These are phyloP conservation scores for Suillus alpinus DNA, from an alignment of 768 basidiomycete genomes.

Conservation along the genomic window DNA sequence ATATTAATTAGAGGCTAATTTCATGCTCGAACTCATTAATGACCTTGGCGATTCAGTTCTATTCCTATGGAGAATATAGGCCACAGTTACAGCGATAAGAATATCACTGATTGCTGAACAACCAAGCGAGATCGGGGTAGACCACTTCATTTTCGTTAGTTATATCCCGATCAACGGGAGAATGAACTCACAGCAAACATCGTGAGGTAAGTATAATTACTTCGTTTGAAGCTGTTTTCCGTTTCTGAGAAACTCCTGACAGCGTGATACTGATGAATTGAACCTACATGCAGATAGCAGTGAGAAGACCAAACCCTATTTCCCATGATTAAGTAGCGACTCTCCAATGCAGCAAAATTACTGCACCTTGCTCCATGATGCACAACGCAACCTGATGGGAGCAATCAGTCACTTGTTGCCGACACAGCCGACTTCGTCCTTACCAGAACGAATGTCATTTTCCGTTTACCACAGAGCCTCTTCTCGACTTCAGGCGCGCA, in stretches of 20 bases:
- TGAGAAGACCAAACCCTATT: not conserved
- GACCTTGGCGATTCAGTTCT: slow-evolving; percentile 14
- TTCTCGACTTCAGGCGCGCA: not conserved
- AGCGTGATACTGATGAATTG: not conserved
- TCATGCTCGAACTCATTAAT: not conserved
- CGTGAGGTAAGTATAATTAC: not conserved
- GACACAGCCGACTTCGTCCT: no score
- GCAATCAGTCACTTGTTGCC: not conserved
- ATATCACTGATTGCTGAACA: slow-evolving; percentile 18
- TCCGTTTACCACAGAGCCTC: not conserved
- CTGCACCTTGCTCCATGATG: not conserved
- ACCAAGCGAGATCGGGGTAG: slow-evolving; percentile 20
- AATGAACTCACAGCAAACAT: not conserved
- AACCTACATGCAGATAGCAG: not conserved
- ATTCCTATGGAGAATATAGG: slow-evolving; percentile 10
- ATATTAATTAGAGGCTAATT: not conserved
- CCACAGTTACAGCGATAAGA: slow-evolving; percentile 21
- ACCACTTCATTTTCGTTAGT: slow-evolving; percentile 16
- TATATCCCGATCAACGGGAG: not conserved
- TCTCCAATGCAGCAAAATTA: not conserved
- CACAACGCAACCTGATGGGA: not conserved
- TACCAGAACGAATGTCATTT: not conserved
- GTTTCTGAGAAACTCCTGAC: not conserved
- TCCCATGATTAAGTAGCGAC: not conserved
- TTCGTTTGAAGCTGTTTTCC: not conserved